Conservation (phyloP, 352 stramenopile genomes). For the Lagenidium sp. region DNA sequence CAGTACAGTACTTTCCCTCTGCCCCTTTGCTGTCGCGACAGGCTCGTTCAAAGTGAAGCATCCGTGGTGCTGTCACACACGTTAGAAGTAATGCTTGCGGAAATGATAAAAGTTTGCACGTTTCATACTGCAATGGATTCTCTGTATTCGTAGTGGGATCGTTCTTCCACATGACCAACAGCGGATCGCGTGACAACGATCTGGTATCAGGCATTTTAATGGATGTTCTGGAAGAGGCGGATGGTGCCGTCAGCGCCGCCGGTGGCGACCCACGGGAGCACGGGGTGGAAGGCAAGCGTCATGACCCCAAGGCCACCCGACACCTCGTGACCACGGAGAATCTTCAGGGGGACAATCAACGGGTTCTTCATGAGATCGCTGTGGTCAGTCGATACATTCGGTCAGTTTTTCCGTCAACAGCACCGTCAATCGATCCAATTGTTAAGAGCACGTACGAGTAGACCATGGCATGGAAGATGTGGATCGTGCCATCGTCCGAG, state of each 20-base stretch:
- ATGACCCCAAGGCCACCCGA: slow-evolving; percentile 94
- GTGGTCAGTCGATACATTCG: slow-evolving; percentile 1
- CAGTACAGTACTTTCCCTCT: no score
- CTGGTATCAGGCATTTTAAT: slow-evolving; percentile 28
- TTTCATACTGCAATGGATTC: no score
- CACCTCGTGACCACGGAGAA: slow-evolving; percentile 92
- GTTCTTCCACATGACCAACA: no score
- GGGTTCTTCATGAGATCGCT: slow-evolving; percentile 98
- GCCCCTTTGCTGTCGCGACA: no score
- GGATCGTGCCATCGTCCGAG: slow-evolving; percentile 97
- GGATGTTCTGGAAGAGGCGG: slow-evolving; percentile 97
- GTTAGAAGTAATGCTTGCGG: no score
- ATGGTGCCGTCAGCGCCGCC: slow-evolving; percentile 93
- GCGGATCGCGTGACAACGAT: not conserved
- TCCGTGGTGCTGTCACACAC: no score
- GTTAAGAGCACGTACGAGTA: slow-evolving; percentile 96
- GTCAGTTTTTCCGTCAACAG: not conserved
- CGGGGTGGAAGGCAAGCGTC: slow-evolving; percentile 95
- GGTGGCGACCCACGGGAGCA: slow-evolving; percentile 93
- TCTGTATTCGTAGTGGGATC: no score
- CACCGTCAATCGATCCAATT: no score
- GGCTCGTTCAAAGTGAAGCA: no score
- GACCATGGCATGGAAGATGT: slow-evolving; percentile 99
- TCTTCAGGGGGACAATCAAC: slow-evolving; percentile 99
- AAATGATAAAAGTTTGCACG: no score